Evolutionary conservation across 495 filamentous ascomycete genomes (phyloP).

Genomic region (Podospora conica): DNA sequence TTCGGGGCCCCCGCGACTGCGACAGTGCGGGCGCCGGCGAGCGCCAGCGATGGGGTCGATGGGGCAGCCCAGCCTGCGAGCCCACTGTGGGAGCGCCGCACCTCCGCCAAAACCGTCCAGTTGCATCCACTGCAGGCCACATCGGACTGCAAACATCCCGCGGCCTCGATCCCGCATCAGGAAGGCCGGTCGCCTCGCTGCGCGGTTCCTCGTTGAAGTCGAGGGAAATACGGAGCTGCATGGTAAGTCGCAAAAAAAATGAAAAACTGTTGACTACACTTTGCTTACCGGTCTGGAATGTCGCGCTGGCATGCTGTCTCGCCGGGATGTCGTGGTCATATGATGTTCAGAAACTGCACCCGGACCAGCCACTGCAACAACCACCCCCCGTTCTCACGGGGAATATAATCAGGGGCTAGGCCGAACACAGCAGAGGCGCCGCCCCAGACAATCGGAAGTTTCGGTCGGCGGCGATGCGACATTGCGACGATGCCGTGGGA

Average conservation of each 20-base stretch:
- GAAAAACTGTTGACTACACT: conserved; percentile 7
- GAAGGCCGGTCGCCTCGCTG: background rate
- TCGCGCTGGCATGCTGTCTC: background rate
- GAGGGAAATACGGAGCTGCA: background rate
- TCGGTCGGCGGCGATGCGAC: background rate
- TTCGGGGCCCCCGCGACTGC: background rate
- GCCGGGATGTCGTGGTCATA: conserved; percentile 10
- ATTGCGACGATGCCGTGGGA: conserved; percentile 10
- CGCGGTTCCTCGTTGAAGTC: background rate
- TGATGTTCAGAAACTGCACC: conserved; percentile 19
- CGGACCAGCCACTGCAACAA: conserved; percentile 8
- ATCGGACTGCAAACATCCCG: background rate
- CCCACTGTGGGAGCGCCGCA: background rate
- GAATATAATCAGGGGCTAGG: conserved; percentile 6
- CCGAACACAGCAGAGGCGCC: conserved; percentile 14
- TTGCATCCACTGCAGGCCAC: background rate
- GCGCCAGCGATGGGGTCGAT: background rate
- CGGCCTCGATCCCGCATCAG: background rate
- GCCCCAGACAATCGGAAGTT: background rate
- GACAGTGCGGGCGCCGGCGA: background rate
- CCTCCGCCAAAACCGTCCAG: background rate
- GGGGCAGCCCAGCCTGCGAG: background rate
- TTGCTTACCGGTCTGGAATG: background rate
- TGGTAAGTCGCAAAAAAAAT: background rate
- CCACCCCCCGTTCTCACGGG: background rate